Base-by-base conservation (phyloP, 352 stramenopile species). In the Phytopythium kandeliae region DNA sequence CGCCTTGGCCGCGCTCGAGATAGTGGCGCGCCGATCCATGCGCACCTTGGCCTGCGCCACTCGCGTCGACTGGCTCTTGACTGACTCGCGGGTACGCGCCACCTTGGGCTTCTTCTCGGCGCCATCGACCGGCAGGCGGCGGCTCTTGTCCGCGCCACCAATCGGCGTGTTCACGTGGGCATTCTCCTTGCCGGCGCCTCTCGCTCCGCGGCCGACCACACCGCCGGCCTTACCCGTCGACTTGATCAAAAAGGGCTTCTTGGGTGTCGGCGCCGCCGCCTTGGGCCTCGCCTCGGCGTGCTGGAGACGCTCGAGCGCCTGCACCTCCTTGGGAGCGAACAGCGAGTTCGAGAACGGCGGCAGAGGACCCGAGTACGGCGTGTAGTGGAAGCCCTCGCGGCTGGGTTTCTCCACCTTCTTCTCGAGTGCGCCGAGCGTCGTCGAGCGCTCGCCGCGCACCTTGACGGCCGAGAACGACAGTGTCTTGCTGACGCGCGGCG, bases 291-390 rank as follows among this genome's bases (percentile, higher is more conserved):
- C 34, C 25, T 47, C 24, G 24, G 9, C 16, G 40, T 51, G 30
- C 47, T 43, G 33, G 21, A 52, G 31, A 12, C 47, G 30, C 45
- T 55, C 37, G 21, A 55, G 25, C 35, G 28, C 26, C 37, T 55
- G 37, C 17, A 55, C 43, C 30, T 55, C 40, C 49, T 55, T 55
- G 17, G 37, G 37, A 4, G 37, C 49, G 25, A 48, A 46, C 11
- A 48, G 49, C 30, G 47, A 52, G 47, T 55, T 48, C 36, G 40
- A 55, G 55, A 74, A 74, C 15, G 74, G 60, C 16, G 79, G 79
- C 47, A 91, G 48, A 3, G 75, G 77, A 1, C 79, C 79, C 33
- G 52, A 77, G 60, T 91, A 85, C n/a, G 79, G 79, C 50, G 76
- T 88, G 62, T 85, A 90, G 45, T 22, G 55, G 34, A 67, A 60